Evolutionary conservation across 169 alveolate species (phyloP), one percentile per base, ranked within the genome.

Genomic region (Besnoitia besnoiti): DNA sequence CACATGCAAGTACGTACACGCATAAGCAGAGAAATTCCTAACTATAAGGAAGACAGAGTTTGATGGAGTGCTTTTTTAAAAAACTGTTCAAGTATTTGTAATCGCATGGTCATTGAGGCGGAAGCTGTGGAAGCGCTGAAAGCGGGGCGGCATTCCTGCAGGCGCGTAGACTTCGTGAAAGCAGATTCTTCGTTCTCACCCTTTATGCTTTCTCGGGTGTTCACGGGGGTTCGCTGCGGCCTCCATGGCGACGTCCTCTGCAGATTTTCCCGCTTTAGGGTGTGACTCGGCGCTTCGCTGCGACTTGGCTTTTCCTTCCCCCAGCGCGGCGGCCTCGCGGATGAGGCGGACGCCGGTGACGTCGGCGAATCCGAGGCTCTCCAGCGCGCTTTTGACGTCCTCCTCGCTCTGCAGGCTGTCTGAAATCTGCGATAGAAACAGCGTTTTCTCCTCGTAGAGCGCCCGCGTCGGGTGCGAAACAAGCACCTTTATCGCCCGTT

Each of bases 271-370:
- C n/a, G 10, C n/a, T 73, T 82, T 19, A n/a, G n/a, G n/a, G n/a
- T 30, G 30, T 30, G 30, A 61, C 30, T 61, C 30, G 76, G 30
- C 30, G 21, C 49, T 76, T 21, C 14, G n/a, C n/a, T n/a, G n/a
- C n/a, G n/a, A n/a, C n/a, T n/a, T n/a, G n/a, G n/a, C n/a, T 51
- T 14, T 35, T n/a, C 80, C 35, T 44, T 44, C 44, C 37, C 77
- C 42, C 77, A 2, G 16, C 21, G 89, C 44, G 46, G 61, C 73
- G 8, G 39, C 24, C 61, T 93, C 91, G 35, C 59, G 49, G 24
- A 89, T 75, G 19, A 93, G 35, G 27, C 96, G 91, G 39, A 95
- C 93, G 67, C 75, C 94, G 40, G 47, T 40, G n/a, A 94, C 42
- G 49, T 51, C 44, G 39, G 3, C 51, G 42, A 79, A 39, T 21